Conservation (phyloP, 805 yeast species). For the Pichia heedii region DNA sequence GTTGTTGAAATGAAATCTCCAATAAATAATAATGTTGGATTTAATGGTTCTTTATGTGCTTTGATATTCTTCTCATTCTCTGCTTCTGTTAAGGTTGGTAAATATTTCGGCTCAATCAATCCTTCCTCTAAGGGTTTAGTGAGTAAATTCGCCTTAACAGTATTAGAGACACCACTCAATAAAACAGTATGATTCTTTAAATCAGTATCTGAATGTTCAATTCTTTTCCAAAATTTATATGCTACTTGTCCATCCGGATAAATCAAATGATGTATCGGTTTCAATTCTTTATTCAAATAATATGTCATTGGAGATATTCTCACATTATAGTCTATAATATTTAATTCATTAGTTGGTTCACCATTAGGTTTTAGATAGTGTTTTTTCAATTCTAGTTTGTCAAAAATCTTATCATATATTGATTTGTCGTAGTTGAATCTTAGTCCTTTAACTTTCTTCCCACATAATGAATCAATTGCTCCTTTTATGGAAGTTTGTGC, state of each 20-base stretch:
- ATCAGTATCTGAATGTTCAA: slow-evolving; percentile 10
- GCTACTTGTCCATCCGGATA: slow-evolving; percentile 25
- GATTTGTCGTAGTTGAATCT: slow-evolving; percentile 12
- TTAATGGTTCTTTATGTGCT: slow-evolving; percentile 12
- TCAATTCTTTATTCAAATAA: slow-evolving; percentile 47
- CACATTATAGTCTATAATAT: slow-evolving; percentile 52
- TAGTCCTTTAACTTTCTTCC: slow-evolving; percentile 5
- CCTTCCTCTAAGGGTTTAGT: slow-evolving; percentile 33
- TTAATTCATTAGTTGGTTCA: slow-evolving; percentile 29
- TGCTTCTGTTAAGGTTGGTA: slow-evolving; percentile 1
- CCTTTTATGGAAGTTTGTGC: slow-evolving; percentile 4
- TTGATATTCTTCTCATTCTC: slow-evolving; percentile 1
- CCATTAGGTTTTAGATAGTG: slow-evolving; percentile 20
- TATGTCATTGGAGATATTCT: slow-evolving; percentile 55
- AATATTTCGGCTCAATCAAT: slow-evolving; percentile 29
- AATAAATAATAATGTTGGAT: slow-evolving; percentile 23
- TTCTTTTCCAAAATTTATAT: slow-evolving; percentile 19
- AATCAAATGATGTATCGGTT: slow-evolving; percentile 57
- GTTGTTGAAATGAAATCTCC: slow-evolving; percentile 27
- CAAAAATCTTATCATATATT: slow-evolving; percentile 30
- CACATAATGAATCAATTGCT: slow-evolving; percentile 1
- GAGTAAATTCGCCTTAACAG: slow-evolving; percentile 14
- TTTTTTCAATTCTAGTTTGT: slow-evolving; percentile 34
- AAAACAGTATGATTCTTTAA: slow-evolving; percentile 14
- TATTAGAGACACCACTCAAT: slow-evolving; percentile 8